Conservation (phyloP, 1,139 yeast genomes). For the Groenewaldozyma auringiensis region DNA sequence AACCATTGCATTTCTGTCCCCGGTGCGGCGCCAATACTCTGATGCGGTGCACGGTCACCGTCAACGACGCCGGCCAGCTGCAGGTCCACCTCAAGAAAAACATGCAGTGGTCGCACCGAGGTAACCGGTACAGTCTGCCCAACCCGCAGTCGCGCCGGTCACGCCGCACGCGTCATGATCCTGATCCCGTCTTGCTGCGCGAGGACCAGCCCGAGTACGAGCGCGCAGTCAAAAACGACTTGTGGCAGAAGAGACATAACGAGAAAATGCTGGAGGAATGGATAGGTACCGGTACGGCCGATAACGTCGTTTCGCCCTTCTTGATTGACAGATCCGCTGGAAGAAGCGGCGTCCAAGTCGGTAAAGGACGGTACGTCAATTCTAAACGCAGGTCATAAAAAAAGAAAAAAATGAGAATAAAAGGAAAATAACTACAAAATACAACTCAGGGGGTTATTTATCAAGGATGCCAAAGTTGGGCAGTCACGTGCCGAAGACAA, state of each 20-base stretch:
- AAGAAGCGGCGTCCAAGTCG: slow-evolving; percentile 63
- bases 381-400: too few species aligned
- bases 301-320: slow-evolving; percentile 85
- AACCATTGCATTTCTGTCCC: slow-evolving; percentile 86
- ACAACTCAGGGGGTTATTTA: too few species aligned
- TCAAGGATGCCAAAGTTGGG: background rate
- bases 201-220: slow-evolving; percentile 94
- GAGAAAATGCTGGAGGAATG: slow-evolving; percentile 81
- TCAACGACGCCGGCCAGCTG: slow-evolving; percentile 71
- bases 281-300: slow-evolving; percentile 94
- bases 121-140: slow-evolving; percentile 69
- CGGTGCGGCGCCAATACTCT: slow-evolving; percentile 91
- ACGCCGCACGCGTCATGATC: slow-evolving; percentile 27
- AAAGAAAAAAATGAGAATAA: too few species aligned
- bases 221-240: slow-evolving; percentile 77
- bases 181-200: slow-evolving; percentile 44
- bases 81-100: slow-evolving; percentile 88
- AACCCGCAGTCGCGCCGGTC: slow-evolving; percentile 36
- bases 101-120: slow-evolving; percentile 91
- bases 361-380: slow-evolving; percentile 75
- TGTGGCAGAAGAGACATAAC: slow-evolving; percentile 79
- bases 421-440: too few species aligned
- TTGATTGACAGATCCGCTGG: slow-evolving; percentile 43
- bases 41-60: slow-evolving; percentile 82
- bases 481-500: background rate